Base-by-base conservation (phyloP, 2,329 filamentous ascomycete species). In the Colletotrichum cuscutae region DNA sequence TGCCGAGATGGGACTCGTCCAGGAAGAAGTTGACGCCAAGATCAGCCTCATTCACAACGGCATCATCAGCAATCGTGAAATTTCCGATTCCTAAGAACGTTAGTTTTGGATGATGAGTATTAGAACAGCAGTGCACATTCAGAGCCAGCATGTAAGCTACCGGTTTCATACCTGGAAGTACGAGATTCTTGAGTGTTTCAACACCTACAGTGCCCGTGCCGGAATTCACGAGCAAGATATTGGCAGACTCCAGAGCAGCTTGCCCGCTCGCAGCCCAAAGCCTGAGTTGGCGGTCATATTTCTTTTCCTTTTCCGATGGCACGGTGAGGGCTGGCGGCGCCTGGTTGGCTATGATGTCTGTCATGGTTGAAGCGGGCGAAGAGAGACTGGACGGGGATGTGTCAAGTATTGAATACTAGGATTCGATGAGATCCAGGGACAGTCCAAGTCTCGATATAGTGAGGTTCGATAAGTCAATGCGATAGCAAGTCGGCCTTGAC, bases 1-100 rank as follows among this genome's bases (percentile, higher is more conserved):
- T 92, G 65, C 95, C 95, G 49, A 97, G 81, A 75, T 91, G 93
- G 61, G 88, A 86, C 77, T 97, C 91, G 74, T 98, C 94, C 0
- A 99, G 87, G 79, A 99, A 99, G 87, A 99, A 99, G 84, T 99
- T 99, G 75, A 98, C 93, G 5, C 97, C 97, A 53, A 99, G 86
- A 78, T 99, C 97, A 54, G 91, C 87, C 76, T 97, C 92, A 1
- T 86, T 87, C n/a, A 99, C 95, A 2, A 88, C 82, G 1, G 91
- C 89, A 7, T 93, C 91, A 78, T 99, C 97, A 65, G 93, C 92
- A 74, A 99, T 97, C 0, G 94, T 97, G 81, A 98, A 99, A 30
- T 91, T 90, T 9, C 97, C 97, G 77, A 98, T 93, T 4, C 95
- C 92, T 92, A 59, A 37, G 49, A n/a, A 24, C 15, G 53, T 81